These are phyloP conservation scores for Euphorbia pulcherrima DNA, from an alignment of 345 rosid species.

Conservation along the genomic window DNA sequence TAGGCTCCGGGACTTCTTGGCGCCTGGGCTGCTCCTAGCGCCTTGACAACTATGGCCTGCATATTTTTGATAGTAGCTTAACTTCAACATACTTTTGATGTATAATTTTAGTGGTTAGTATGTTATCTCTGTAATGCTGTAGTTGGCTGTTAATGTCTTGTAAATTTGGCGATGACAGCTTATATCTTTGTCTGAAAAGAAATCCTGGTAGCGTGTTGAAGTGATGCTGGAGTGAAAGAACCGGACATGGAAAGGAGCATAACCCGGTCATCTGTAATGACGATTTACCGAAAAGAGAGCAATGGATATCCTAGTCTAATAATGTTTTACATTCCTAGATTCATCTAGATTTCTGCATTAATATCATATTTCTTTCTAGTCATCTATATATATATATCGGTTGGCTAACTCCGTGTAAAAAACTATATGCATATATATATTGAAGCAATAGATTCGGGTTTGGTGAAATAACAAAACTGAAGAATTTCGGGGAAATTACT, in stretches of 20 bases:
- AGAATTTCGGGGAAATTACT: no score
- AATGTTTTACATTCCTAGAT: slow-evolving; percentile 11
- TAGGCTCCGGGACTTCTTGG: no score
- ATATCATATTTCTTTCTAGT: neutral
- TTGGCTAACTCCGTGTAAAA: neutral
- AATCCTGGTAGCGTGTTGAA: slow-evolving; percentile 19
- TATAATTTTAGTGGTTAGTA: no score
- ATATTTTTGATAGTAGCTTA: neutral
- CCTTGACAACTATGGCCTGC: no score
- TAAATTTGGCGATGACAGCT: slow-evolving; percentile 37
- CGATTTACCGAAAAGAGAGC: slow-evolving; percentile 3
- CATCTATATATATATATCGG: neutral
- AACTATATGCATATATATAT: neutral
- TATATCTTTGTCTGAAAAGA: slow-evolving; percentile 50
- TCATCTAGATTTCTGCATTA: slow-evolving; percentile 11
- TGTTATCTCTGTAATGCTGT: neutral
- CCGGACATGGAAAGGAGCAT: slow-evolving; percentile 1
- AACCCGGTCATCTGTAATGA: neutral
- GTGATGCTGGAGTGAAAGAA: neutral
- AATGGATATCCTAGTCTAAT: slow-evolving; percentile 6
- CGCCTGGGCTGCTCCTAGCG: no score
- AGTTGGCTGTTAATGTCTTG: neutral
- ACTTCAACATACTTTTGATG: neutral
- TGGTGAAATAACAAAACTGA: no score
- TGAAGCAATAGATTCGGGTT: no score